phyloP scores from a whole-genome alignment of 148 eudicot species.

The Vaccinium myrtillus region DNA sequence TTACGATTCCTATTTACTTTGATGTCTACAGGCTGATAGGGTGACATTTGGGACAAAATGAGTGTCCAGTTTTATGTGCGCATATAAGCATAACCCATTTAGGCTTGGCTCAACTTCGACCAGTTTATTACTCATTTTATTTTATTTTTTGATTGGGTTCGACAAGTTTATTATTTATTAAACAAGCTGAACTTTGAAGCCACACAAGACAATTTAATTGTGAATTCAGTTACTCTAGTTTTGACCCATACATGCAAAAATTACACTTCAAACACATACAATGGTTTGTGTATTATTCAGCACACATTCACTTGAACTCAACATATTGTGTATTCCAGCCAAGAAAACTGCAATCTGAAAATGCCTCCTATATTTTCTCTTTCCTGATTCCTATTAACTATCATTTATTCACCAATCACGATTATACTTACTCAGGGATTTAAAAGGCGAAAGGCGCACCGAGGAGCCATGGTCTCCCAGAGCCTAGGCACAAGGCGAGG shows the following conservation, averaged over 20 bases:
- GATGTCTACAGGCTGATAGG: not conserved
- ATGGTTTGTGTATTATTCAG: not conserved
- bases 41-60: not conserved
- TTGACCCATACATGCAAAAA: not conserved
- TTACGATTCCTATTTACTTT: not conserved
- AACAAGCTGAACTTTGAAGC: conserved; percentile 9
- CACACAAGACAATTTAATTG: not conserved
- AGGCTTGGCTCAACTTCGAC: not conserved
- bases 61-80: not conserved
- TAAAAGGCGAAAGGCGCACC: too few species aligned
- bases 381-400: not conserved
- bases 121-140: not conserved
- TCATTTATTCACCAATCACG: not conserved
- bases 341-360: not conserved
- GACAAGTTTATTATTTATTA: not conserved
- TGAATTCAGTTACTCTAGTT: not conserved
- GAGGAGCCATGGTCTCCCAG: too few species aligned
- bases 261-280: not conserved
- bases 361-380: not conserved
- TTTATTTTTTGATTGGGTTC: not conserved
- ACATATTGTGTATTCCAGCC: not conserved
- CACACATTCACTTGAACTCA: not conserved
- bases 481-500: too few species aligned
- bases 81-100: not conserved
- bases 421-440: not conserved